These are phyloP conservation scores for Boehmeria nivea DNA, from an alignment of 306 rosid species.

Conservation along the genomic window DNA sequence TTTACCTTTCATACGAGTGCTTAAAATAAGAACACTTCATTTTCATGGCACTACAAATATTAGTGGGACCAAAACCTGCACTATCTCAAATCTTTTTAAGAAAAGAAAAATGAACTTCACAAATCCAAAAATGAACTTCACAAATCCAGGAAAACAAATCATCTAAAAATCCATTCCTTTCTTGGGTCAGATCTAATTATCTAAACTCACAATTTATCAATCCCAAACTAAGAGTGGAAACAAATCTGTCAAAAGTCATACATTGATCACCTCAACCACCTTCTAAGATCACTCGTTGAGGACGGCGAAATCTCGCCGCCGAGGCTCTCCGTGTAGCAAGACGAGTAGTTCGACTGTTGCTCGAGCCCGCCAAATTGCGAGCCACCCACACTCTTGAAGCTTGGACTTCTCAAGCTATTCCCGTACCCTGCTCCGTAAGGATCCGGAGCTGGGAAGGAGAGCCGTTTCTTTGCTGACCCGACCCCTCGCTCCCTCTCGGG, in stretches of 20 bases:
- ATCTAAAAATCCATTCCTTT: constrained; percentile 17
- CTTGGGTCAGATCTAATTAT: constrained; percentile 9
- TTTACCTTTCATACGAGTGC: no score
- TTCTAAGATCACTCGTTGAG: constrained; percentile 73
- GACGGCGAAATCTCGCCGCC: constrained; percentile 93
- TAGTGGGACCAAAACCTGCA: no score
- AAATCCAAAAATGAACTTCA: background rate
- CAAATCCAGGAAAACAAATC: constrained; percentile 7
- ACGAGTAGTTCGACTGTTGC: constrained; percentile 87
- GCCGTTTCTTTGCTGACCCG: constrained; percentile 85
- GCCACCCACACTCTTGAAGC: constrained; percentile 73
- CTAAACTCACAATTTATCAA: constrained; percentile 17
- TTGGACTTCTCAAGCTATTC: constrained; percentile 73
- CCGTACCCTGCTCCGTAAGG: constrained; percentile 51
- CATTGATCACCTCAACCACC: constrained; percentile 69
- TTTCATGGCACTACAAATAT: no score
- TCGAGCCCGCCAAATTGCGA: constrained; percentile 62
- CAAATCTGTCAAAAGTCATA: no score
- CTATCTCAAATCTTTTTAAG: no score
- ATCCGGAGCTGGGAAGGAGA: constrained; percentile 81
- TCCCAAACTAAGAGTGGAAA: constrained; percentile 17
- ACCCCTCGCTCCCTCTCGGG: constrained; percentile 81
- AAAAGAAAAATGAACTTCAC: background rate
- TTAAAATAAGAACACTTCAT: no score
- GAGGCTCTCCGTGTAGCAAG: constrained; percentile 80